Percentiles rank a stretch among this genome's conserved stretches.
These are phyloP conservation scores for Colletotrichum sp. DNA, from an alignment of 2,329 filamentous ascomycete species.

Conservation along the genomic window DNA sequence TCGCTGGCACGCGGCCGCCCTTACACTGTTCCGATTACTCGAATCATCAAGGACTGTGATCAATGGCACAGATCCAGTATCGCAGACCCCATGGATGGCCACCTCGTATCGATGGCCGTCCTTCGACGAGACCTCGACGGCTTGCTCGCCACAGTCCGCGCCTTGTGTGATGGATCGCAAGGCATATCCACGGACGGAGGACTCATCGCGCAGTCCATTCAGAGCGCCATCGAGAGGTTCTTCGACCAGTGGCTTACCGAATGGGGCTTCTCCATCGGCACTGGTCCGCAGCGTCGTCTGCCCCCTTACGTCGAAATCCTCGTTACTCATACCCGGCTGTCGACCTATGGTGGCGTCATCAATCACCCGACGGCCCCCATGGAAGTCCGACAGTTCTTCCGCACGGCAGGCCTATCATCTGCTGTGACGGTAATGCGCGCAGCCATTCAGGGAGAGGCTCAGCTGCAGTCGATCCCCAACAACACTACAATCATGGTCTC, in stretches of 20 bases:
- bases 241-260: constrained; percentile 69
- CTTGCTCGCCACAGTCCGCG: constrained; percentile 61
- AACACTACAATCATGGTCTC: constrained; percentile 82
- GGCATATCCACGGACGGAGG: constrained; percentile 53
- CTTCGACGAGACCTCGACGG: constrained; percentile 68
- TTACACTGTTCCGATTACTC: constrained; percentile 71
- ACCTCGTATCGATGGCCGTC: constrained; percentile 75
- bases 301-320: constrained; percentile 79
- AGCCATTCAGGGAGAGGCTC: constrained; percentile 73
- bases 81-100: constrained; percentile 71
- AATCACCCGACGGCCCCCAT: constrained; percentile 75
- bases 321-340: constrained; percentile 74
- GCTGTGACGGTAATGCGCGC: constrained; percentile 77
- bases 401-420: constrained; percentile 72
- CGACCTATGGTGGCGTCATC: constrained; percentile 77
- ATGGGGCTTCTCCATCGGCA: constrained; percentile 64
- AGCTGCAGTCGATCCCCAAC: constrained; percentile 78
- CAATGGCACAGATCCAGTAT: constrained; percentile 69
- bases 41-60: constrained; percentile 70
- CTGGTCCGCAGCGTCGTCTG: constrained; percentile 59
- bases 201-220: constrained; percentile 59
- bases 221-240: constrained; percentile 67
- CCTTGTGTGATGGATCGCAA: constrained; percentile 63
- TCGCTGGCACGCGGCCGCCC: constrained; percentile 72
- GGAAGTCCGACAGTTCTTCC: constrained; percentile 75